These are phyloP conservation scores for Polyporus tsugae DNA, from an alignment of 1,284 basidiomycete genomes.

Conservation along the genomic window DNA sequence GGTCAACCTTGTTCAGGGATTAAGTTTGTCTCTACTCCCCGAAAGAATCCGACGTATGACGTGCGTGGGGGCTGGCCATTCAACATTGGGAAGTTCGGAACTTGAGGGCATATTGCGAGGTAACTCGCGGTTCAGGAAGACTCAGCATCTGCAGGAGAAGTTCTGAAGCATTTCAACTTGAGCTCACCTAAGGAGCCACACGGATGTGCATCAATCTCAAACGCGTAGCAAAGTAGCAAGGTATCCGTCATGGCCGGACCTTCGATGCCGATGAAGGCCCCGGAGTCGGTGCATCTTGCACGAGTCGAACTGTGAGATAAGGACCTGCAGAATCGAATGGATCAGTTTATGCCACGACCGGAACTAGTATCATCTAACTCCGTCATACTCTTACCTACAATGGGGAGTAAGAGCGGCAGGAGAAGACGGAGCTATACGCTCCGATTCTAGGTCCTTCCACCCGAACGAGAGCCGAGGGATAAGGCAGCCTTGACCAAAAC, in stretches of 20 bases:
- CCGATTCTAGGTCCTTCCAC: neutral
- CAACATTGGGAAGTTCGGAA: neutral
- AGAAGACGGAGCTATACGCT: neutral
- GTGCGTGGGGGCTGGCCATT: neutral
- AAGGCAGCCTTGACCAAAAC: neutral
- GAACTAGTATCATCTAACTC: neutral
- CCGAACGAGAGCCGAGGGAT: neutral
- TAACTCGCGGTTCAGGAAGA: neutral
- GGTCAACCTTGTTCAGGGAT: neutral
- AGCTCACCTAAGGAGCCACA: neutral
- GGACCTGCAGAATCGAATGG: neutral
- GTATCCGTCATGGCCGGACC: neutral
- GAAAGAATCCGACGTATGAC: neutral
- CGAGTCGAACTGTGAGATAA: neutral
- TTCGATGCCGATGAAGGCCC: neutral
- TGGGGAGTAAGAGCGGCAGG: neutral
- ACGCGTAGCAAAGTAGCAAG: neutral
- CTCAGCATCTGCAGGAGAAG: no score
- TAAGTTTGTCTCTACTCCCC: neutral
- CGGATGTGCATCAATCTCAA: neutral
- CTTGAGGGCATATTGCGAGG: neutral
- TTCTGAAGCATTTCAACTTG: neutral
- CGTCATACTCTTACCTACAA: neutral
- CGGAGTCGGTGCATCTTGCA: neutral
- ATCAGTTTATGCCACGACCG: neutral